Evolutionary conservation across 306 rosid species (phyloP), one percentile per base, ranked within the genome.

Genomic region (Mimosa bimucronata): DNA sequence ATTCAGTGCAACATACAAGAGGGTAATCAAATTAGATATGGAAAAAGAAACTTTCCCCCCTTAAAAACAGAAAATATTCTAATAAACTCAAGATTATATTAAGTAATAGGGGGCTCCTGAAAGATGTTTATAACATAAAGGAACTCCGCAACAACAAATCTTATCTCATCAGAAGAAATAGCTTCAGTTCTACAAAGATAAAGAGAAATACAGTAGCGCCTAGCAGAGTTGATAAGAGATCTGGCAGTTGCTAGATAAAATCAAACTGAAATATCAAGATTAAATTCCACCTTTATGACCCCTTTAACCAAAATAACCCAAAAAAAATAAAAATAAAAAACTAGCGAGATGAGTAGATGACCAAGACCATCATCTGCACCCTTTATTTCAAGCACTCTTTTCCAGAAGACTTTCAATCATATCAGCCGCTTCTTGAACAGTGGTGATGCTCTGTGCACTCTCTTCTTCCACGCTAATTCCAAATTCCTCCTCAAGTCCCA

Each of bases 341-440:
- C 19, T 71, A 66, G 70, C 65, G 77, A 74, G 74, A 68, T 73
- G 66, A 61, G n/a, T n/a, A n/a, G n/a, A n/a, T n/a, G n/a, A n/a
- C 50, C 44, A 52, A n/a, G 37, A 34, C 42, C 38, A 40, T 60
- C 2, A 19, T 52, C 23, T 9, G 38, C 26, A 62, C 74, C 80
- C 61, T 70, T 70, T 79, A 77, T 58, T 76, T 82, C 85, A 92
- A 73, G 82, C 85, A 29, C 44, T 23, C 82, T 88, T 85, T 76
- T 79, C 87, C 44, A 91, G 80, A 71, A 95, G 94, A 30, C 82
- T 55, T 79, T 95, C 98, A 29, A 95, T 92, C 88, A 95, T 83
- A 73, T 92, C 98, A 9, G 98, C 98, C 2, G 98, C 98, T 31
- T 95, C 98, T 80, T 92, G 97, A 73, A 95, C 98, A 1, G 98